These are phyloP conservation scores for Aspergillus steynii DNA, from an alignment of 495 filamentous ascomycete species.

Conservation along the genomic window DNA sequence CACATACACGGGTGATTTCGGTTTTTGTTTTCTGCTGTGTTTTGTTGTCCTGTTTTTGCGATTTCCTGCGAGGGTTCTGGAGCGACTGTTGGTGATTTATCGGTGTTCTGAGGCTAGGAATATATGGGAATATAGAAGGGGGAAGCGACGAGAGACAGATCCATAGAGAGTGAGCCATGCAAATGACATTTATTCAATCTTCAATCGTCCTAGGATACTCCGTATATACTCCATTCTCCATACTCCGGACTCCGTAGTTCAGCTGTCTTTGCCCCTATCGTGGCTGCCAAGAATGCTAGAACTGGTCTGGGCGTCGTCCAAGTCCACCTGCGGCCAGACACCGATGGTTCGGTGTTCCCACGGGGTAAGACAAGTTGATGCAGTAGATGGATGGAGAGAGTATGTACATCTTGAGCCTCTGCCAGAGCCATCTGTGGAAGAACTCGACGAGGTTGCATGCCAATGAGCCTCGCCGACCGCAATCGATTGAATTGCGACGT, in stretches of 20 bases:
- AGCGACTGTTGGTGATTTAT: background rate
- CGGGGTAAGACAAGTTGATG: background rate
- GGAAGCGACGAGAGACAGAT: background rate
- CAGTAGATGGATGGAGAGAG: too few species aligned
- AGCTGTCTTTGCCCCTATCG: too few species aligned
- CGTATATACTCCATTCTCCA: too few species aligned
- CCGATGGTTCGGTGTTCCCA: background rate
- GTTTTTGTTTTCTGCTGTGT: conserved; percentile 15
- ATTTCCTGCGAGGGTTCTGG: background rate
- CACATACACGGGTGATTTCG: conserved; percentile 16
- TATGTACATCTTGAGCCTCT: too few species aligned
- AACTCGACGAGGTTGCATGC: too few species aligned
- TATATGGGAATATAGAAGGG: background rate
- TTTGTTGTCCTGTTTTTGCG: conserved; percentile 14
- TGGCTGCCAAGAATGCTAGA: background rate
- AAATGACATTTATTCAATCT: background rate
- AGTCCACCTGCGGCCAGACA: background rate
- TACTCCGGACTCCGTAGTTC: too few species aligned
- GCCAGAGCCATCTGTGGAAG: too few species aligned
- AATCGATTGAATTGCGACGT: background rate
- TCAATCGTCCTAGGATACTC: too few species aligned
- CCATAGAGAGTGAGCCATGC: background rate
- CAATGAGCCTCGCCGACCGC: too few species aligned
- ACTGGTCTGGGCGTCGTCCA: background rate
- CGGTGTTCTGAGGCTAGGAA: background rate